Conservation (phyloP, 176 grass and related monocot species). For the Rhynchospora pubera region DNA sequence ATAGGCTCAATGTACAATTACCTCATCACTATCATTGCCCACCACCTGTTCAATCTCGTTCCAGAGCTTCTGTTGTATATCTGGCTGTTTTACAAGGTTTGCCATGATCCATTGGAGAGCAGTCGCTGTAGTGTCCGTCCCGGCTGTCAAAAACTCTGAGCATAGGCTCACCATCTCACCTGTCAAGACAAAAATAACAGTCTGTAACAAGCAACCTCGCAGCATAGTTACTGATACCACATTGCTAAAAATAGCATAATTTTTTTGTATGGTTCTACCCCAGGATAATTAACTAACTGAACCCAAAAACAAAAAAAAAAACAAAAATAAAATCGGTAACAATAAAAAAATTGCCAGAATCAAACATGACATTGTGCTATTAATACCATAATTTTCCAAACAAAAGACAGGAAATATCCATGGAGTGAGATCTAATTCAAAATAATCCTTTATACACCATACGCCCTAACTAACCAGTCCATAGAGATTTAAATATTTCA, state of each 20-base stretch:
- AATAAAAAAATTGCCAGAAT: not conserved
- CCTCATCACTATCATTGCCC: slow-evolving; percentile 3
- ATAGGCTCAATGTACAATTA: not conserved
- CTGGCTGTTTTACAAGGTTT: slow-evolving; percentile 23
- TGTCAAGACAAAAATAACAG: not conserved
- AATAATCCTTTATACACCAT: not conserved
- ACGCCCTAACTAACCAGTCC: not conserved
- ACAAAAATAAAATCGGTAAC: not conserved
- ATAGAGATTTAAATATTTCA: not conserved
- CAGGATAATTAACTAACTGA: not conserved
- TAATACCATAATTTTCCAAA: not conserved
- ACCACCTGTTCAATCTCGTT: slow-evolving; percentile 25
- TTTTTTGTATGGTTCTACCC: not conserved
- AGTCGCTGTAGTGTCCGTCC: slow-evolving; percentile 28
- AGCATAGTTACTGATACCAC: not conserved
- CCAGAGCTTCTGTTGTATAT: slow-evolving; percentile 21
- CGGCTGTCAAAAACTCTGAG: slow-evolving; percentile 25
- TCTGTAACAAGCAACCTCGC: not conserved
- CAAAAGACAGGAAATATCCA: not conserved
- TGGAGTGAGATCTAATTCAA: not conserved
- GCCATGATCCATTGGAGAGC: slow-evolving; percentile 42
- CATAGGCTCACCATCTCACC: slow-evolving; percentile 29
- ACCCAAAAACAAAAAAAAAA: not conserved
- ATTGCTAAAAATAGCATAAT: not conserved
- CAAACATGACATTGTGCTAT: not conserved